Percentiles rank a stretch among this genome's conserved stretches.
Conservation (phyloP, 2,329 filamentous ascomycete species). For the Talaromyces sp. region DNA sequence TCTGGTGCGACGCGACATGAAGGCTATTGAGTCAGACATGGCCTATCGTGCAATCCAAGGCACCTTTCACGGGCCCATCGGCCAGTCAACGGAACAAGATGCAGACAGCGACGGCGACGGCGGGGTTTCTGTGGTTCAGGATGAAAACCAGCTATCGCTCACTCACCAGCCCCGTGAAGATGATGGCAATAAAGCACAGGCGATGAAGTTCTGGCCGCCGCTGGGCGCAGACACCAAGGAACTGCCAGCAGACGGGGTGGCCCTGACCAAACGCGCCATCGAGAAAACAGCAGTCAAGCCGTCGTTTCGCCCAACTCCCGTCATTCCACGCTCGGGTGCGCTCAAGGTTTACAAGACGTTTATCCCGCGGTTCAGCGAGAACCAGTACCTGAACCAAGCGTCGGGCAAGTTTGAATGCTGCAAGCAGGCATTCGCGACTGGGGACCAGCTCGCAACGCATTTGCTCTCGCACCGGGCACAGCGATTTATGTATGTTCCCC, state of each 20-base stretch:
- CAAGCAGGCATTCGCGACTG: conserved; percentile 20
- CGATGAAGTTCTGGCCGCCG: background rate
- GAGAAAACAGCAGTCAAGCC: conserved; percentile 4
- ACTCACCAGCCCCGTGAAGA: background rate
- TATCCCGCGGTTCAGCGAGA: conserved; percentile 21
- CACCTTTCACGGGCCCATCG: background rate
- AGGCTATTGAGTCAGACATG: conserved; percentile 38
- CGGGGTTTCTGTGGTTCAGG: background rate
- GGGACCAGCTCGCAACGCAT: conserved; percentile 29
- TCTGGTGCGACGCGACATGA: conserved; percentile 47
- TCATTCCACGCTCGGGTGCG: background rate
- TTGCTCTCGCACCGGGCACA: conserved; percentile 14
- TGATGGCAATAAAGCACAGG: background rate
- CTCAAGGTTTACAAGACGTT: background rate
- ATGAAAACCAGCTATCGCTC: background rate
- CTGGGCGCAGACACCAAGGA: background rate
- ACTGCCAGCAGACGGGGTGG: conserved; percentile 15
- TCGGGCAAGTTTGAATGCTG: conserved; percentile 33
- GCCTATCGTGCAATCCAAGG: background rate
- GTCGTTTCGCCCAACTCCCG: background rate
- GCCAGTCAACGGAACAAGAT: background rate
- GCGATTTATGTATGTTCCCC: background rate
- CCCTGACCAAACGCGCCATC: conserved; percentile 15
- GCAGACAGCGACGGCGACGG: background rate
- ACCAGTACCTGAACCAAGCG: conserved; percentile 27